Conservation (phyloP, 2,329 filamentous ascomycete genomes). For the Exophiala viscosa region DNA sequence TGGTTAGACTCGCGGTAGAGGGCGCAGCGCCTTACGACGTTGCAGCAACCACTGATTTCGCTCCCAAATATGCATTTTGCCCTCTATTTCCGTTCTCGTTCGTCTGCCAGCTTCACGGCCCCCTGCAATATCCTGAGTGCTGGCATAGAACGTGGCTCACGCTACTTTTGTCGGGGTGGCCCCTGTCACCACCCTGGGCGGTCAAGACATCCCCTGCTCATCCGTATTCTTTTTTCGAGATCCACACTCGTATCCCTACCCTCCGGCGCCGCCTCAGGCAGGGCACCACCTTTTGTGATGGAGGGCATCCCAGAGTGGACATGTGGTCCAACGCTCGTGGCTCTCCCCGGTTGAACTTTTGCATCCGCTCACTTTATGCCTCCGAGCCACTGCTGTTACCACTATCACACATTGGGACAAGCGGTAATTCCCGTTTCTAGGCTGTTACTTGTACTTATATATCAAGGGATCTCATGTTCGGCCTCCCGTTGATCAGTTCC, state of each 20-base stretch:
- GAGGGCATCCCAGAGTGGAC: constrained; percentile 8
- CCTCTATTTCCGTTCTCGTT: constrained; percentile 19
- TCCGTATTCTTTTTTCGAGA: background rate
- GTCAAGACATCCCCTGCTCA: constrained; percentile 12
- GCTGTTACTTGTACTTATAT: constrained; percentile 17
- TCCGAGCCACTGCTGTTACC: constrained; percentile 7
- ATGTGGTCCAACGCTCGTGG: constrained; percentile 11
- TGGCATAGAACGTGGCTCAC: background rate
- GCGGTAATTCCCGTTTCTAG: constrained; percentile 19
- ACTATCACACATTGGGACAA: constrained; percentile 10
- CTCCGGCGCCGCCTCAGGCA: constrained; percentile 14
- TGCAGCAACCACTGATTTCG: constrained; percentile 5
- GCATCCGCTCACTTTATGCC: constrained; percentile 6
- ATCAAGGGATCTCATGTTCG: constrained; percentile 18
- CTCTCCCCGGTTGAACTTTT: constrained; percentile 24
- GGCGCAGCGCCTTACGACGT: constrained; percentile 22
- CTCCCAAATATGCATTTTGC: constrained; percentile 14
- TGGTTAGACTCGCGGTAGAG: constrained; percentile 12
- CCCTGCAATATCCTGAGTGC: constrained; percentile 8
- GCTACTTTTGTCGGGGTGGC: too few species aligned
- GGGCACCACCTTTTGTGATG: constrained; percentile 4
- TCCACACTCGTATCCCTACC: constrained; percentile 2
- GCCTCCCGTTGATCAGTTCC: constrained; percentile 18
- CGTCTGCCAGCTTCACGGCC: constrained; percentile 10
- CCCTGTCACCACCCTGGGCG: constrained; percentile 12